phyloP scores from a whole-genome alignment of 352 stramenopile species.

The Globisporangium nagaii region DNA sequence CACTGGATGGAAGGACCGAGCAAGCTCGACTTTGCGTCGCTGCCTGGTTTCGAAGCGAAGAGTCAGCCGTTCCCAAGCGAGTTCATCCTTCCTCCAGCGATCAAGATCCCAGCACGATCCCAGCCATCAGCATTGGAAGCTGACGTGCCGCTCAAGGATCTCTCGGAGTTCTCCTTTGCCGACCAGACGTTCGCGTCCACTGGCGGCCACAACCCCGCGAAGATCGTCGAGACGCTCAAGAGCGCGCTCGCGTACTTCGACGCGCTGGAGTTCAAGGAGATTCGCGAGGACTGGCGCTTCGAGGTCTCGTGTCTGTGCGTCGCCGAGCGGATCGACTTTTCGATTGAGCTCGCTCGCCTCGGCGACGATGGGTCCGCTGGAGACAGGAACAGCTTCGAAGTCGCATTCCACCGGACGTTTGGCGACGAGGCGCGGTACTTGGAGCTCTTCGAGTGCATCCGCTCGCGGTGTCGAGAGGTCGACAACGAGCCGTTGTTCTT shows the following conservation, averaged over 20 bases:
- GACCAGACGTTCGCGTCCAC: constrained; percentile 25
- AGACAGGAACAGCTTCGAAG: constrained; percentile 28
- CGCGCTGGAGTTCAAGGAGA: constrained; percentile 21
- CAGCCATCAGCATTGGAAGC: not conserved
- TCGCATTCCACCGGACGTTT: constrained; percentile 40
- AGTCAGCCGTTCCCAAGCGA: not conserved
- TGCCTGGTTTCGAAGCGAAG: not conserved
- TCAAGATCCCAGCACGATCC: not conserved
- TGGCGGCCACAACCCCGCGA: constrained; percentile 14
- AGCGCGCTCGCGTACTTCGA: constrained; percentile 23
- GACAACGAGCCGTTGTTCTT: constrained; percentile 50
- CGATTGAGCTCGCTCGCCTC: constrained; percentile 40
- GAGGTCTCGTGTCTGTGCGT: constrained; percentile 54
- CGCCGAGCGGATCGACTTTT: constrained; percentile 60
- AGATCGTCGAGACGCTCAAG: constrained; percentile 44
- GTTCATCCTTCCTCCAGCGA: not conserved
- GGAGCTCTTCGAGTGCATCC: constrained; percentile 45
- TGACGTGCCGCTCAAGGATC: constrained; percentile 3
- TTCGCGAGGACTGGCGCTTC: constrained; percentile 30
- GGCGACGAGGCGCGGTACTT: constrained; percentile 55
- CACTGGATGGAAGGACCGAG: not conserved
- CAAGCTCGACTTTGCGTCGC: constrained; percentile 4
- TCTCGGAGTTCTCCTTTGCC: constrained; percentile 1
- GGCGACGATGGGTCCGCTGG: constrained; percentile 1
- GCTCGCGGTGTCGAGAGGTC: constrained; percentile 43